Conservation (phyloP, 495 filamentous ascomycete species). For the Trichodelitschia bisporula region DNA sequence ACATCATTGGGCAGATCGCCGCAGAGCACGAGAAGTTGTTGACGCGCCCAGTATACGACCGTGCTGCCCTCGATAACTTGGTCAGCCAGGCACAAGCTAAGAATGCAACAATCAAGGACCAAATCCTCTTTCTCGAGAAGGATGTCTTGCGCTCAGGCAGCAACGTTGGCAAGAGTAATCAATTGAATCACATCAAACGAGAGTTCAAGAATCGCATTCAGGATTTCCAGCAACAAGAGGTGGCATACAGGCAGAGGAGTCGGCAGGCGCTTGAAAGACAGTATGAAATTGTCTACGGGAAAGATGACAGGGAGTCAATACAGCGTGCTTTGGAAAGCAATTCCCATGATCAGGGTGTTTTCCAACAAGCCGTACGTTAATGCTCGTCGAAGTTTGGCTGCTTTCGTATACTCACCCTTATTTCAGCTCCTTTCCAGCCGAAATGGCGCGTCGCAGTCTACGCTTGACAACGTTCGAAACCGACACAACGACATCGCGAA, state of each 20-base stretch:
- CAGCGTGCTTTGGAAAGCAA: conserved; percentile 35
- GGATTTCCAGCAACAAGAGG: conserved; percentile 38
- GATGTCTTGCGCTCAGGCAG: conserved; percentile 33
- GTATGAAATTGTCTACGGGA: conserved; percentile 51
- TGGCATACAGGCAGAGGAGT: conserved; percentile 35
- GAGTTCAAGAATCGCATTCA: conserved; percentile 38
- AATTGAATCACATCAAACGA: conserved; percentile 35
- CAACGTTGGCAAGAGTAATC: conserved; percentile 30
- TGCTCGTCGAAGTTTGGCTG: neutral
- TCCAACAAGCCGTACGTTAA: conserved; percentile 41
- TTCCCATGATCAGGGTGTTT: conserved; percentile 52
- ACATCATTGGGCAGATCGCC: no score
- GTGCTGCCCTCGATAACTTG: conserved; percentile 33
- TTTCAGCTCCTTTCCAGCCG: conserved; percentile 38
- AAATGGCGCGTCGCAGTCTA: conserved; percentile 32
- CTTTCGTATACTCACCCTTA: conserved; percentile 1
- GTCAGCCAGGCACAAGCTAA: conserved; percentile 38
- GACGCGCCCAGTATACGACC: no score
- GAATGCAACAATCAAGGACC: conserved; percentile 38
- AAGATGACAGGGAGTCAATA: conserved; percentile 39
- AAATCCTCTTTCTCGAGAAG: conserved; percentile 38
- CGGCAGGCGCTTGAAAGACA: conserved; percentile 48
- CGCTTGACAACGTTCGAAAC: conserved; percentile 47
- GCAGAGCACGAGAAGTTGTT: no score
- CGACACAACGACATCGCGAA: conserved; percentile 51